Conservation (phyloP, 2,329 filamentous ascomycete genomes). For the Colletotrichum tabaci region DNA sequence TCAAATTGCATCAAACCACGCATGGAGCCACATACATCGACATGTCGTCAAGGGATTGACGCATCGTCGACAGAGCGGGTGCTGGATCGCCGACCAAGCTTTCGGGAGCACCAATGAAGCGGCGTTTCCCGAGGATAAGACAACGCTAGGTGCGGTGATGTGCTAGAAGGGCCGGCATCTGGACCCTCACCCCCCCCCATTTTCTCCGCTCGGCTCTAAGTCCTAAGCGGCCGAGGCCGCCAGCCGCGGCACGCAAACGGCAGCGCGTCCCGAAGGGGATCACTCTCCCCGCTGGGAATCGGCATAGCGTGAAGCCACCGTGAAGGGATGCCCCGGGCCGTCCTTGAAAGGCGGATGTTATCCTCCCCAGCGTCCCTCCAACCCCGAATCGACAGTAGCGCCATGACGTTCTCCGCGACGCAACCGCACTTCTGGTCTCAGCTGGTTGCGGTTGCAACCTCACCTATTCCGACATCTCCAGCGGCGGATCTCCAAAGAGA, state of each 20-base stretch:
- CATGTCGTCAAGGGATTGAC: too few species aligned
- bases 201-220: not conserved
- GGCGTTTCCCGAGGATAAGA: too few species aligned
- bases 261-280: not conserved
- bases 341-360: not conserved
- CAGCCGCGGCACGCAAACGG: not conserved
- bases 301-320: not conserved
- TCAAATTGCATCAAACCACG: too few species aligned
- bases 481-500: not conserved
- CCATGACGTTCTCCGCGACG: not conserved
- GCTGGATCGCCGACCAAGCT: too few species aligned
- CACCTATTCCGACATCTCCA: not conserved
- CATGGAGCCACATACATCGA: too few species aligned
- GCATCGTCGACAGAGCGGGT: too few species aligned
- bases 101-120: too few species aligned
- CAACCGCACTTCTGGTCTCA: conserved; percentile 10
- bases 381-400: too few species aligned
- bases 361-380: too few species aligned
- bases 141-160: too few species aligned
- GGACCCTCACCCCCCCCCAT: not conserved
- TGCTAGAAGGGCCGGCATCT: not conserved
- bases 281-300: not conserved
- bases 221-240: not conserved
- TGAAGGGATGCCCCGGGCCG: not conserved
- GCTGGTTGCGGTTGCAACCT: not conserved